Conservation (phyloP, 1,139 yeast genomes). For the Sugiyamaella xylanicola region DNA sequence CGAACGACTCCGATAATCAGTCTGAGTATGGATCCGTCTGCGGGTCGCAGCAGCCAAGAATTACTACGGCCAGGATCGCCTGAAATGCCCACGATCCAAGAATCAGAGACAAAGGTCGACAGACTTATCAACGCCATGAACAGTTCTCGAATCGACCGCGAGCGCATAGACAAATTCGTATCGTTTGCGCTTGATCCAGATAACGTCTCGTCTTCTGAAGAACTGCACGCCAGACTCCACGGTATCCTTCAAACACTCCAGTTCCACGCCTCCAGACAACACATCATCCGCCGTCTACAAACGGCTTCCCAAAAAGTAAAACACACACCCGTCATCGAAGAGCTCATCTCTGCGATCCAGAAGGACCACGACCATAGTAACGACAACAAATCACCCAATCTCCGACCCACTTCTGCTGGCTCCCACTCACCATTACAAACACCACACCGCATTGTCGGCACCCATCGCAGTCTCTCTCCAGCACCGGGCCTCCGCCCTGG, state of each 20-base stretch:
- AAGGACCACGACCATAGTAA: neutral
- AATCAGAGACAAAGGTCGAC: slow-evolving; percentile 13
- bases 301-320: neutral
- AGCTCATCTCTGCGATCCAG: neutral
- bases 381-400: neutral
- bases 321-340: neutral
- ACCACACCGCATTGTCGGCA: neutral
- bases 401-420: too few relatives aligned
- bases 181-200: slow-evolving; percentile 15
- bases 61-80: neutral
- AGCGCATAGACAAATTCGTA: slow-evolving; percentile 26
- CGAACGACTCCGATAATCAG: slow-evolving; percentile 6
- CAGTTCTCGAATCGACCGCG: slow-evolving; percentile 30
- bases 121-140: slow-evolving; percentile 14
- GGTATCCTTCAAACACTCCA: slow-evolving; percentile 13
- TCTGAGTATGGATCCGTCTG: slow-evolving; percentile 2
- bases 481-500: neutral
- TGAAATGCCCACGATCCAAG: slow-evolving; percentile 10
- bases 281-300: slow-evolving; percentile 16
- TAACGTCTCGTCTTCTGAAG: slow-evolving; percentile 5
- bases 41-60: neutral
- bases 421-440: neutral
- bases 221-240: slow-evolving; percentile 8
- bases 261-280: slow-evolving; percentile 21
- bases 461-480: neutral